phyloP scores from a whole-genome alignment of 768 basidiomycete species.

The Hysterangium stoloniferum region DNA sequence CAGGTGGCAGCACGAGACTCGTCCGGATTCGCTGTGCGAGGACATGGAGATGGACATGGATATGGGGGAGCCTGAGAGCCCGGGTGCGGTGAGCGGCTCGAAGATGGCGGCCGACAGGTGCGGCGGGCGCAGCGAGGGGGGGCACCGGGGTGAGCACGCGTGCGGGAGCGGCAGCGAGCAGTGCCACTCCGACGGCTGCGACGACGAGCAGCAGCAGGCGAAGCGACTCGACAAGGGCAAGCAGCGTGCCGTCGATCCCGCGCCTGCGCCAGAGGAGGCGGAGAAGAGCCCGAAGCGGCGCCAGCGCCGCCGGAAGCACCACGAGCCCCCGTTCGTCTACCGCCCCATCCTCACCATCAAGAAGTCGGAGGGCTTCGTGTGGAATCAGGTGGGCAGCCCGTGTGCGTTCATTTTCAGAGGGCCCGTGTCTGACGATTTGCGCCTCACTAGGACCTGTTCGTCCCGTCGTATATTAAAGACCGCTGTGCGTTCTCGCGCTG shows the following conservation, averaged over 20 bases:
- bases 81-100: constrained; percentile 29
- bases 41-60: constrained; percentile 57
- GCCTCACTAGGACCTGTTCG: constrained; percentile 61
- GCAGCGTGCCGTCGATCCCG: constrained; percentile 68
- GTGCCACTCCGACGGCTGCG: constrained; percentile 13
- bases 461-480: constrained; percentile 86
- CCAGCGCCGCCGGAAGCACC: constrained; percentile 46
- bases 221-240: constrained; percentile 71
- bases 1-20: not conserved
- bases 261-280: constrained; percentile 34
- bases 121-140: constrained; percentile 28
- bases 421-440: not conserved
- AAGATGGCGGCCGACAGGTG: constrained; percentile 14
- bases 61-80: constrained; percentile 27
- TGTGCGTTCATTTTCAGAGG: constrained; percentile 5
- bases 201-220: constrained; percentile 20
- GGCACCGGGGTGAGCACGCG: constrained; percentile 18
- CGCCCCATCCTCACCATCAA: constrained; percentile 84
- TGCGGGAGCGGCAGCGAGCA: constrained; percentile 10
- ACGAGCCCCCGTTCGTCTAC: constrained; percentile 50
- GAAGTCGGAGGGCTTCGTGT: constrained; percentile 81
- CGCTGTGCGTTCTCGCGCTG: constrained; percentile 68
- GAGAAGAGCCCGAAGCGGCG: constrained; percentile 31
- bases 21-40: constrained; percentile 16
- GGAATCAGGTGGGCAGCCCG: constrained; percentile 65